These are phyloP conservation scores for Pholiota molesta DNA, from an alignment of 768 basidiomycete species.

Conservation along the genomic window DNA sequence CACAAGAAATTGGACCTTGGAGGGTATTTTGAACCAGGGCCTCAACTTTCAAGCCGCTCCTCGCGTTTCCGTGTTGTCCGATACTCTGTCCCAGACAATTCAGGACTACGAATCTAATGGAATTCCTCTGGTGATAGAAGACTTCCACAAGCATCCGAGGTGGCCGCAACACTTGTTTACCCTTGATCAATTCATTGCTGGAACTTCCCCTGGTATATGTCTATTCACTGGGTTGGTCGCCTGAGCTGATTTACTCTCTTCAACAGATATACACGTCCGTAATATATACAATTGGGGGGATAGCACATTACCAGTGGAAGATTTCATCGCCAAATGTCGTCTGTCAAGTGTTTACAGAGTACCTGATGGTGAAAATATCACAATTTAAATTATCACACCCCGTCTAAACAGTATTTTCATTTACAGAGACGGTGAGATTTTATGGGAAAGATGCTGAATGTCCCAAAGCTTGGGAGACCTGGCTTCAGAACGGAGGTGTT, in stretches of 20 bases:
- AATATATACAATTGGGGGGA: conserved; percentile 67
- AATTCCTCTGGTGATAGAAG: conserved; percentile 64
- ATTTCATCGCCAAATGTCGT: conserved; percentile 53
- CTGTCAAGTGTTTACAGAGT: conserved; percentile 24
- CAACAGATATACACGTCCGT: conserved; percentile 54
- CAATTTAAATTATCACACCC: conserved; percentile 5
- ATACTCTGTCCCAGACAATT: conserved; percentile 42
- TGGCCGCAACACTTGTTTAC: conserved; percentile 64
- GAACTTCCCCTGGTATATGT: conserved; percentile 22
- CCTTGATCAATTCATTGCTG: conserved; percentile 52
- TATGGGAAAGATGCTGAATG: conserved; percentile 83
- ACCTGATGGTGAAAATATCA: conserved; percentile 43
- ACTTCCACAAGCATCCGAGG: conserved; percentile 51
- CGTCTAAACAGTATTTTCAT: conserved; percentile 3
- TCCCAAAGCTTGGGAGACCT: conserved; percentile 64
- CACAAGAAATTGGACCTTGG: conserved; percentile 55
- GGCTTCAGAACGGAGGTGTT: conserved; percentile 49
- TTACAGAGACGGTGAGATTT: conserved; percentile 56
- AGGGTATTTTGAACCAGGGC: conserved; percentile 38
- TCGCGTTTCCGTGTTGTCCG: conserved; percentile 32
- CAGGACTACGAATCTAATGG: conserved; percentile 51
- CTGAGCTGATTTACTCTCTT: not conserved
- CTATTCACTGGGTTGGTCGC: not conserved
- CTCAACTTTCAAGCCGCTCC: conserved; percentile 41
- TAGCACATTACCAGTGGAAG: conserved; percentile 46